Percentiles rank a stretch among this genome's conserved stretches.
Conservation (phyloP, 2,329 filamentous ascomycete genomes). For the Xylariaceae sp. region DNA sequence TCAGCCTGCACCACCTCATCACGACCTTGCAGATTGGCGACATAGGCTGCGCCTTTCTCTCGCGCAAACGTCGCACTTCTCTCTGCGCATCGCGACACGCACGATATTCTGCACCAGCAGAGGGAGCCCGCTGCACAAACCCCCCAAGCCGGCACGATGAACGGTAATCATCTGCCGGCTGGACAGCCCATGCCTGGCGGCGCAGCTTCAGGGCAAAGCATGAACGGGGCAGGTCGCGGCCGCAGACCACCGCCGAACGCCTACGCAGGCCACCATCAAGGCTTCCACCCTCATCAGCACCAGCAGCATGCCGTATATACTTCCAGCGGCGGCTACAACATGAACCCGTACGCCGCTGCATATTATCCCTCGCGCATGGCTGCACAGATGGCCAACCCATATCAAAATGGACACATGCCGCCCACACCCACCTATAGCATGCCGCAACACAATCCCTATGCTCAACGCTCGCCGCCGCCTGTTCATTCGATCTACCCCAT, state of each 20-base stretch:
- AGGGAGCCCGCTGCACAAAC: slow-evolving; percentile 30
- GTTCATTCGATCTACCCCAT: slow-evolving; percentile 53
- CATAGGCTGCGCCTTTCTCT: slow-evolving; percentile 1
- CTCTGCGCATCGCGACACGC: slow-evolving; percentile 2
- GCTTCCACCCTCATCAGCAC: slow-evolving; percentile 30
- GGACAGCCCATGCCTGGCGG: slow-evolving; percentile 58
- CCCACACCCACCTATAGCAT: slow-evolving; percentile 39
- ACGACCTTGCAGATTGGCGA: too few relatives aligned
- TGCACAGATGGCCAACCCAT: slow-evolving; percentile 51
- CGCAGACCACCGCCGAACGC: slow-evolving; percentile 38
- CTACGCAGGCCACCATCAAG: slow-evolving; percentile 31
- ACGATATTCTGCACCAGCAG: slow-evolving; percentile 18
- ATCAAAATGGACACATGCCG: slow-evolving; percentile 50
- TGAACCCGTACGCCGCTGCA: slow-evolving; percentile 44
- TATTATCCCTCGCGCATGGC: slow-evolving; percentile 51
- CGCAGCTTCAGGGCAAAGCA: slow-evolving; percentile 23
- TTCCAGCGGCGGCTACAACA: slow-evolving; percentile 35
- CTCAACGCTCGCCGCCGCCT: slow-evolving; percentile 27
- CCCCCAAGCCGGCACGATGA: slow-evolving; percentile 72
- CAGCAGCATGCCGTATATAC: slow-evolving; percentile 43
- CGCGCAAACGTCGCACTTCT: slow-evolving; percentile 3
- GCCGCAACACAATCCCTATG: slow-evolving; percentile 39
- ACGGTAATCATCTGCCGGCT: slow-evolving; percentile 71
- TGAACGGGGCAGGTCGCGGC: slow-evolving; percentile 29
- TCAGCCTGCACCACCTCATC: too few relatives aligned